Evolutionary conservation across 306 rosid species (phyloP).

Genomic region (Crotalaria pallida): DNA sequence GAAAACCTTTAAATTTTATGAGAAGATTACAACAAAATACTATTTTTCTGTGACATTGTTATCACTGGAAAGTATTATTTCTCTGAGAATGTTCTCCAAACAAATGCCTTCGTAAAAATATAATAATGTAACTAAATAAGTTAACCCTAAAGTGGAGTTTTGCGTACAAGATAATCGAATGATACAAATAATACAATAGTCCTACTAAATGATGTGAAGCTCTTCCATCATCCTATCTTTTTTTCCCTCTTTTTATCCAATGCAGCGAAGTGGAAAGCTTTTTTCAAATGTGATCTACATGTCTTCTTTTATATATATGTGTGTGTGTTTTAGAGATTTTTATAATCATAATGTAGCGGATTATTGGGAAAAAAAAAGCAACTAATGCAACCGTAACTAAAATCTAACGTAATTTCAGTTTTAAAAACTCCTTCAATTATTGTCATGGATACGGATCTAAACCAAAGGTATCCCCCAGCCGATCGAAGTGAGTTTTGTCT

Average conservation of each 20-base stretch:
- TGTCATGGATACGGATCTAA: too few relatives aligned
- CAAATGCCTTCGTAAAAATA: too few relatives aligned
- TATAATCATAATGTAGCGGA: too few relatives aligned
- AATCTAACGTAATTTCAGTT: too few relatives aligned
- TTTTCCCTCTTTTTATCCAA: background rate
- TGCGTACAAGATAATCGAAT: constrained; percentile 24
- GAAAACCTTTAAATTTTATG: background rate
- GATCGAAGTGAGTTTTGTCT: too few relatives aligned
- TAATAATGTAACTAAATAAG: too few relatives aligned
- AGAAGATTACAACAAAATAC: background rate
- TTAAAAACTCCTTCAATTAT: too few relatives aligned
- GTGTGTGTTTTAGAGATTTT: too few relatives aligned
- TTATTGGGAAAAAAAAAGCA: too few relatives aligned
- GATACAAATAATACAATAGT: background rate
- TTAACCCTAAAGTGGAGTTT: background rate
- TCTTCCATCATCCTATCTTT: background rate
- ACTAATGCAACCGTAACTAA: too few relatives aligned
- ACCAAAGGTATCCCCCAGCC: too few relatives aligned
- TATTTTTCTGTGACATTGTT: constrained; percentile 12
- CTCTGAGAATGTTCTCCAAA: background rate
- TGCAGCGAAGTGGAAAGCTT: background rate
- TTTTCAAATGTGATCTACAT: background rate
- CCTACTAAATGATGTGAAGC: constrained; percentile 11
- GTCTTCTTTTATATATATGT: too few relatives aligned
- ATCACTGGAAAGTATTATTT: background rate